Evolutionary conservation across 495 filamentous ascomycete species (phyloP).

Genomic region (Trichoderma asperelloides): DNA sequence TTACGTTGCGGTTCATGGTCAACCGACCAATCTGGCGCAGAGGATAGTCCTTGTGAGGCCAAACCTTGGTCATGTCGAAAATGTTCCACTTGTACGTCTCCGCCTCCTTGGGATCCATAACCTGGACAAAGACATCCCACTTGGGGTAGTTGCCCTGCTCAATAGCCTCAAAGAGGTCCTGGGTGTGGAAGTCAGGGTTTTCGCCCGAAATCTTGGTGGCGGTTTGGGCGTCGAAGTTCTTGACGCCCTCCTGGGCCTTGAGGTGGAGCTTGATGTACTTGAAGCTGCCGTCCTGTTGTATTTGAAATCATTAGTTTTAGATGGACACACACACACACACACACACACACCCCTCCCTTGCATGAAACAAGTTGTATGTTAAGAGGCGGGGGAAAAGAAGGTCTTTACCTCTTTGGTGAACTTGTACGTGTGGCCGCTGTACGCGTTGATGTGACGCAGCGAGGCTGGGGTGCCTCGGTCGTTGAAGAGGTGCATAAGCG

Average conservation of each 20-base stretch:
- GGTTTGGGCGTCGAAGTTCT: conserved; percentile 54
- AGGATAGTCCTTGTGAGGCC: conserved; percentile 61
- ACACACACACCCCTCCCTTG: too few relatives aligned
- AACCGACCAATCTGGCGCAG: conserved; percentile 60
- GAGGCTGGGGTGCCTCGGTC: conserved; percentile 63
- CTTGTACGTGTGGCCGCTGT: conserved; percentile 41
- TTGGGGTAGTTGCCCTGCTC: conserved; percentile 53
- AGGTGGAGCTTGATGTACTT: conserved; percentile 35
- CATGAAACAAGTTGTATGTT: not conserved
- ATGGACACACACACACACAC: too few relatives aligned
- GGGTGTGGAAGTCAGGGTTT: conserved; percentile 63
- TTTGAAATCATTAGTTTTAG: not conserved
- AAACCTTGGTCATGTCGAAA: conserved; percentile 78
- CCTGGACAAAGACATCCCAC: conserved; percentile 66
- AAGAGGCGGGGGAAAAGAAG: not conserved
- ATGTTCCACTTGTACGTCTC: conserved; percentile 64
- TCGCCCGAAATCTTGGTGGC: conserved; percentile 49
- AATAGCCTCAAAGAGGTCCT: conserved; percentile 66
- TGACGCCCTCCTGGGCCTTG: conserved; percentile 60
- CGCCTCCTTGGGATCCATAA: conserved; percentile 60
- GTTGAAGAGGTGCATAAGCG: conserved; percentile 64
- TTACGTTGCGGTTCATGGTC: conserved; percentile 56
- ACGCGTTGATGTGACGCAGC: conserved; percentile 63
- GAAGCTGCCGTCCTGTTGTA: conserved; percentile 25
- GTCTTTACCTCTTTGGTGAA: conserved; percentile 24